phyloP scores from a whole-genome alignment of 1,139 yeast species.

The Kazachstania sp. region DNA sequence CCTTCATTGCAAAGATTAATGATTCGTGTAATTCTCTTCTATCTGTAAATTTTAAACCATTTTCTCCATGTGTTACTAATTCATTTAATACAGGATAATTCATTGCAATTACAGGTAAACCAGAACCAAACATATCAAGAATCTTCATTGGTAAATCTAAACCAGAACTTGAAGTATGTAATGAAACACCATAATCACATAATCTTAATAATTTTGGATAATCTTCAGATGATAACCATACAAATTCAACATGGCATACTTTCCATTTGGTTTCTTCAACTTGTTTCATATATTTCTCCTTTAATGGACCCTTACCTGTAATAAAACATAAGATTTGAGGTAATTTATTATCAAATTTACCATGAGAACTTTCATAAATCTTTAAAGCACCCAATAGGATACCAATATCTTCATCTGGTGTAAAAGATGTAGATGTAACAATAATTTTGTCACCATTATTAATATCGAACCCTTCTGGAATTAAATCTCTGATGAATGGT shows the following conservation, averaged over 20 bases:
- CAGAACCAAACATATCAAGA: conserved; percentile 93
- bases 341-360: conserved; percentile 22
- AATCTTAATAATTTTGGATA: conserved; percentile 68
- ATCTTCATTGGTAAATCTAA: conserved; percentile 96
- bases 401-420: conserved; percentile 87
- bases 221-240: conserved; percentile 73
- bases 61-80: conserved; percentile 41
- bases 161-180: conserved; percentile 89
- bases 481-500: conserved; percentile 32
- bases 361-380: conserved; percentile 40
- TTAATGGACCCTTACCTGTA: conserved; percentile 93
- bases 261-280: conserved; percentile 39
- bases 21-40: conserved; percentile 45
- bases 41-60: conserved; percentile 40
- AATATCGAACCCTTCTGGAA: conserved; percentile 36
- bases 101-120: conserved; percentile 80
- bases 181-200: conserved; percentile 83
- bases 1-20: conserved; percentile 40
- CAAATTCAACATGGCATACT: conserved; percentile 48
- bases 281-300: conserved; percentile 39
- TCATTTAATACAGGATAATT: conserved; percentile 66
- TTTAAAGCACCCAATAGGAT: conserved; percentile 62
- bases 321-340: conserved; percentile 60
- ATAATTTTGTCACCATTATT: conserved; percentile 47
- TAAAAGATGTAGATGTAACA: conserved; percentile 85